Percentiles rank a stretch among this genome's conserved stretches.
phyloP scores from a whole-genome alignment of 1,284 basidiomycete species.

The Polyporus tsugae region DNA sequence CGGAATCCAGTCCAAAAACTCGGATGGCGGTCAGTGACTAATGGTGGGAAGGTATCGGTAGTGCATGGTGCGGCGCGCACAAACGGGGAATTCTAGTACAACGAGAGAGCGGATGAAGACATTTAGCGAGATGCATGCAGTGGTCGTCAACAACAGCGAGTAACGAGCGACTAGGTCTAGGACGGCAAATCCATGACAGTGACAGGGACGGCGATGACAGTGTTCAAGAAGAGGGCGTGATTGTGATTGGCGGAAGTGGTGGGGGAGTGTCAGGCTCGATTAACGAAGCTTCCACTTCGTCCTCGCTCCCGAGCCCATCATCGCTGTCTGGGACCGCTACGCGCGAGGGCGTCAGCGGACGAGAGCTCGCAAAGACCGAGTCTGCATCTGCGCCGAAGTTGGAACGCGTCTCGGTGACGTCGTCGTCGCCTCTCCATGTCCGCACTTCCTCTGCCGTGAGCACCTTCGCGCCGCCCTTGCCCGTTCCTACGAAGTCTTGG shows the following conservation, averaged over 20 bases:
- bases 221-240: conserved; percentile 43
- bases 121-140: conserved; percentile 16
- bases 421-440: conserved; percentile 56
- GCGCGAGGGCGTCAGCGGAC: conserved; percentile 44
- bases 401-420: conserved; percentile 36
- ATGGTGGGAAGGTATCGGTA: not conserved
- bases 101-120: conserved; percentile 22
- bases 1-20: conserved; percentile 25
- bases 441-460: conserved; percentile 74
- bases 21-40: conserved; percentile 12
- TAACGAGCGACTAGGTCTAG: conserved; percentile 21
- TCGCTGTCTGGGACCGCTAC: conserved; percentile 46
- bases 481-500: conserved; percentile 56
- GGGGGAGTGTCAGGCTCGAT: conserved; percentile 30
- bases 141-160: conserved; percentile 23
- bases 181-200: conserved; percentile 37
- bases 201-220: not conserved
- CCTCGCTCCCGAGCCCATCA: conserved; percentile 36
- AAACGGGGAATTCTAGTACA: conserved; percentile 21
- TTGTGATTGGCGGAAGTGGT: conserved; percentile 44
- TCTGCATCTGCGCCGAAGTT: conserved; percentile 35
- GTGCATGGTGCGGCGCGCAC: not conserved
- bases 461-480: conserved; percentile 66
- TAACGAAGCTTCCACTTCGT: conserved; percentile 37
- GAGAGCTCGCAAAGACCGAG: conserved; percentile 33